phyloP scores from a whole-genome alignment of 2,329 filamentous ascomycete species.

The Phoma sp. region DNA sequence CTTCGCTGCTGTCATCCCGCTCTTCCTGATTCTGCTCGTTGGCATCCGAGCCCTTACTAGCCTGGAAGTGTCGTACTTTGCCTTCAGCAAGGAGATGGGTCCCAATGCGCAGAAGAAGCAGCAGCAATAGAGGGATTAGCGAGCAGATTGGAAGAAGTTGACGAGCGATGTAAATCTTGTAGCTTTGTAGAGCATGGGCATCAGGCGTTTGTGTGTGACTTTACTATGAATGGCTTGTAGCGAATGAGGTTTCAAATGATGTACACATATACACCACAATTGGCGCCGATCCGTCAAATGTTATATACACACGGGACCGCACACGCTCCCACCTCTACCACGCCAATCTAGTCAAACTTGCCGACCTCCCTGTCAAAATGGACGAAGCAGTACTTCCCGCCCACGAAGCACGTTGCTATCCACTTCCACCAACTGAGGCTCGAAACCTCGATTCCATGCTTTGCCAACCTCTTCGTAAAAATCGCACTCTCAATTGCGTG shows the following conservation, averaged over 20 bases:
- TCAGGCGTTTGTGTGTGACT: slow-evolving; percentile 22
- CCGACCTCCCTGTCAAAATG: slow-evolving; percentile 32
- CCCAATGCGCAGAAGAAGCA: slow-evolving; percentile 86
- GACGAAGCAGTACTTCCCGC: slow-evolving; percentile 30
- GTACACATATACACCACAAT: slow-evolving; percentile 5
- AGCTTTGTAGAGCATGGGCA: slow-evolving; percentile 25
- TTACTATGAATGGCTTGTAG: slow-evolving; percentile 5
- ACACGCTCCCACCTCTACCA: too few relatives aligned
- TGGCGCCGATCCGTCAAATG: background rate
- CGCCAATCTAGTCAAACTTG: slow-evolving; percentile 3
- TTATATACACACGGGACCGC: too few relatives aligned
- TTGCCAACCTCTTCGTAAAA: slow-evolving; percentile 24
- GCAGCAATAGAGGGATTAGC: slow-evolving; percentile 41
- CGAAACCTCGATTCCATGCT: slow-evolving; percentile 24
- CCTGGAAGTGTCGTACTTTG: slow-evolving; percentile 88
- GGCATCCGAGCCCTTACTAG: slow-evolving; percentile 79
- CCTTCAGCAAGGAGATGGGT: slow-evolving; percentile 96
- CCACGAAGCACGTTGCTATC: slow-evolving; percentile 36
- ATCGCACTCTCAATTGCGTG: slow-evolving; percentile 32
- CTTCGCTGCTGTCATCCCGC: slow-evolving; percentile 72
- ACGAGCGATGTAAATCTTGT: slow-evolving; percentile 20
- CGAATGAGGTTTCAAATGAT: slow-evolving; percentile 1
- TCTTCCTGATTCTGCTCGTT: slow-evolving; percentile 79
- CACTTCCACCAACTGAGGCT: slow-evolving; percentile 33
- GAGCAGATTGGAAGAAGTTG: background rate